Percentiles rank a stretch among this genome's conserved stretches.
phyloP scores from a whole-genome alignment of 2,329 filamentous ascomycete genomes.

The Rhexocercosporidium sp. region DNA sequence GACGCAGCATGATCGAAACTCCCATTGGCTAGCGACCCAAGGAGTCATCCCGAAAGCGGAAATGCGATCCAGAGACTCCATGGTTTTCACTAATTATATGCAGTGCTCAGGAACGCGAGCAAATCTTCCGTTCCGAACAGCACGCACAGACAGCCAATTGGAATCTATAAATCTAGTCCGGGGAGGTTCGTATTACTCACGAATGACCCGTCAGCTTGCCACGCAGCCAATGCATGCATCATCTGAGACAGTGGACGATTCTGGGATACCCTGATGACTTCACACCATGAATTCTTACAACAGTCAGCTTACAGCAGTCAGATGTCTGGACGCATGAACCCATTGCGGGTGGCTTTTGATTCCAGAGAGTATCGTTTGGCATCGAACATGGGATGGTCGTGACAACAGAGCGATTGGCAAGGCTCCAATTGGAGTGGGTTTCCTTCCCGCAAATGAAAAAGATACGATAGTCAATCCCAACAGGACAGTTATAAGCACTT shows the following conservation, averaged over 20 bases:
- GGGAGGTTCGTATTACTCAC: background rate
- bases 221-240: constrained; percentile 10
- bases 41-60: constrained; percentile 26
- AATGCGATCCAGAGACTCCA: constrained; percentile 30
- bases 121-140: background rate
- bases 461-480: background rate
- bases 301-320: background rate
- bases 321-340: constrained; percentile 7
- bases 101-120: constrained; percentile 8
- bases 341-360: constrained; percentile 4
- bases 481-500: background rate
- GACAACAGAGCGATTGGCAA: background rate
- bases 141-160: background rate
- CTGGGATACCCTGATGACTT: background rate
- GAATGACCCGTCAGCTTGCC: background rate
- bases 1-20: background rate
- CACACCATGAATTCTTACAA: background rate
- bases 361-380: background rate
- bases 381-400: constrained; percentile 8
- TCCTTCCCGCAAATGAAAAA: background rate
- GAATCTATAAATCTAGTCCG: background rate
- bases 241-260: background rate
- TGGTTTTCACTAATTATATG: constrained; percentile 8
- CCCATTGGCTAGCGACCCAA: constrained; percentile 4
- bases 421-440: background rate